These are phyloP conservation scores for Russula olivacea DNA, from an alignment of 768 basidiomycete species.

Conservation along the genomic window DNA sequence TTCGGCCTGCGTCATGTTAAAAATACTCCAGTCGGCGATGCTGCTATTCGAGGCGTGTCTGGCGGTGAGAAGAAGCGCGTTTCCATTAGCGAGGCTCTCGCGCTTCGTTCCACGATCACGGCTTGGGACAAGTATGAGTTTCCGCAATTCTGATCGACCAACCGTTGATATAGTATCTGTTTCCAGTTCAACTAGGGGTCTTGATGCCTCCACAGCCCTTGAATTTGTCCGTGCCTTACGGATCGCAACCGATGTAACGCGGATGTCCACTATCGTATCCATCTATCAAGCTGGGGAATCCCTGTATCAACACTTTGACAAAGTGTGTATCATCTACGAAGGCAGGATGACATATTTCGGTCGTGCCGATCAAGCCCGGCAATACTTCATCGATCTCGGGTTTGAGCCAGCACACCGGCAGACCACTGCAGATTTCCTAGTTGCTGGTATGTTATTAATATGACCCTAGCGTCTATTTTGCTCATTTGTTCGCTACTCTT, in stretches of 20 bases:
- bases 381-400: constrained; percentile 70
- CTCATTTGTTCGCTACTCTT: not conserved
- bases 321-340: constrained; percentile 73
- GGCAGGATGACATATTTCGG: constrained; percentile 74
- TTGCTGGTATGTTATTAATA: constrained; percentile 32
- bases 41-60: constrained; percentile 63
- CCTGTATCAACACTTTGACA: constrained; percentile 63
- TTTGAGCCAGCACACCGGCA: constrained; percentile 50
- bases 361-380: constrained; percentile 52
- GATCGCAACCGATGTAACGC: constrained; percentile 44
- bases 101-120: constrained; percentile 53
- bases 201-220: constrained; percentile 52
- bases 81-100: constrained; percentile 67
- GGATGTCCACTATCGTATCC: constrained; percentile 60
- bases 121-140: constrained; percentile 68
- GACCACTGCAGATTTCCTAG: constrained; percentile 56
- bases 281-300: constrained; percentile 81
- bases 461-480: not conserved
- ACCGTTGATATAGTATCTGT: not conserved
- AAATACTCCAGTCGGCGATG: constrained; percentile 74
- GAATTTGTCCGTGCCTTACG: constrained; percentile 56
- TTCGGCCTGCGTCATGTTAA: constrained; percentile 72
- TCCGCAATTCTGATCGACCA: not conserved
- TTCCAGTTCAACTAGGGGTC: constrained; percentile 43
- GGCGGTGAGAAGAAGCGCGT: constrained; percentile 79